Evolutionary conservation across 129 eudicot genomes (phyloP).

Genomic region (Lonicera japonica): DNA sequence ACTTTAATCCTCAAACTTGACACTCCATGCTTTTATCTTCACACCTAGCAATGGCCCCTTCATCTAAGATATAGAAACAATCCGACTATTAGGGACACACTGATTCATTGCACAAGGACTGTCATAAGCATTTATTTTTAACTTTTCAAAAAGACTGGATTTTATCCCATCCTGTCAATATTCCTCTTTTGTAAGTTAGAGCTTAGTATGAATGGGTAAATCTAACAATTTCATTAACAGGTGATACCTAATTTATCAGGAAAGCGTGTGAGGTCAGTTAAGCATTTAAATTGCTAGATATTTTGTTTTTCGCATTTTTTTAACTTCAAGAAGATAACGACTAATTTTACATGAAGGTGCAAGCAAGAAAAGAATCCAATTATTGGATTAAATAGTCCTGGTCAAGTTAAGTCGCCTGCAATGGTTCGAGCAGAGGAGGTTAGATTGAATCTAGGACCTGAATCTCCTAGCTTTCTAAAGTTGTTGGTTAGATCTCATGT

Average conservation of each 20-base stretch:
- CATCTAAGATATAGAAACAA: no score
- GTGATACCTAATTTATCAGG: slow-evolving; percentile 29
- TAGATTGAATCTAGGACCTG: slow-evolving; percentile 38
- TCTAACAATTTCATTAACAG: slow-evolving; percentile 25
- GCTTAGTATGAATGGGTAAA: no score
- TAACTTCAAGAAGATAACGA: neutral
- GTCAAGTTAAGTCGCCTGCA: slow-evolving; percentile 36
- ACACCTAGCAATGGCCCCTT: no score
- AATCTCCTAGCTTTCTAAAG: slow-evolving; percentile 56
- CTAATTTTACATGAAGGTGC: slow-evolving; percentile 7
- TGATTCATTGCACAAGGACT: no score
- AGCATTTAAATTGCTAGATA: neutral
- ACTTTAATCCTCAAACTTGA: no score
- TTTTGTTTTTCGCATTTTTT: neutral
- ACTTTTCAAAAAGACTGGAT: no score
- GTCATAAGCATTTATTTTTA: no score
- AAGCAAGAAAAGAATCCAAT: slow-evolving; percentile 24
- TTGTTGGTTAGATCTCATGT: slow-evolving; percentile 48
- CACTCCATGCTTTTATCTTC: no score
- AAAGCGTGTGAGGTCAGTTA: slow-evolving; percentile 41
- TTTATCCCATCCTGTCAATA: no score
- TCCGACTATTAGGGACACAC: no score
- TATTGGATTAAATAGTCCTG: slow-evolving; percentile 16
- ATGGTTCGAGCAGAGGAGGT: slow-evolving; percentile 60
- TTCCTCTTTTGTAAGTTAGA: no score